These are phyloP conservation scores for Usnea hakonensis DNA, from an alignment of 495 filamentous ascomycete species.

Conservation along the genomic window DNA sequence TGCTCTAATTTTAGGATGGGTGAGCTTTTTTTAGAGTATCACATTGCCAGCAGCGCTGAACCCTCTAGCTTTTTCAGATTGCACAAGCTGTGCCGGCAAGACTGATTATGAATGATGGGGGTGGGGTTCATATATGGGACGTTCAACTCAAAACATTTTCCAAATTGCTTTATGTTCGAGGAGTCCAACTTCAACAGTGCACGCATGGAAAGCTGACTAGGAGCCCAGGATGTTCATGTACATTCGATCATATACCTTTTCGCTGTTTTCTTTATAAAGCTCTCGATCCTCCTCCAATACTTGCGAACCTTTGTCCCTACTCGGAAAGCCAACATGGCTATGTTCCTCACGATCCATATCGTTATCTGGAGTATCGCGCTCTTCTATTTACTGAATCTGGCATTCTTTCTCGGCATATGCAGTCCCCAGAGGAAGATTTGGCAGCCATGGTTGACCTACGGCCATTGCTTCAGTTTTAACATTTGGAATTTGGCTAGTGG, in stretches of 20 bases:
- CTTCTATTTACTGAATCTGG: conserved; percentile 3
- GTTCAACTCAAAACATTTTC: conserved; percentile 11
- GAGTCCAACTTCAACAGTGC: not conserved
- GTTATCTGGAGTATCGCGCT: conserved; percentile 9
- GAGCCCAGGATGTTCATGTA: conserved; percentile 6
- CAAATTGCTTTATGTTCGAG: conserved; percentile 15
- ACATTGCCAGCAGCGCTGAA: not conserved
- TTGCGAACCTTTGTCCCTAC: conserved; percentile 19
- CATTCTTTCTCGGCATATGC: conserved; percentile 21
- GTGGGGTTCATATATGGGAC: conserved; percentile 18
- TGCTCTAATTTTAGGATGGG: conserved; percentile 14
- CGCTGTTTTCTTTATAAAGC: conserved; percentile 15
- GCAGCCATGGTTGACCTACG: conserved; percentile 24
- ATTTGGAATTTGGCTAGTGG: conserved; percentile 20
- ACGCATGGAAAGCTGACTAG: not conserved
- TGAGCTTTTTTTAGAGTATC: not conserved
- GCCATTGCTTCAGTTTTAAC: conserved; percentile 31
- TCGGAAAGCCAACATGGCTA: conserved; percentile 11
- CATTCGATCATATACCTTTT: conserved; percentile 3
- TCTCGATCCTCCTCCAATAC: conserved; percentile 22
- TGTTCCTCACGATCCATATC: conserved; percentile 10
- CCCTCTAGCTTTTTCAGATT: not conserved
- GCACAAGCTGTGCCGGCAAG: not conserved
- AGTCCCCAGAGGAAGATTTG: conserved; percentile 34
- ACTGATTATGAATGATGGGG: not conserved